Evolutionary conservation across 2,329 filamentous ascomycete genomes (phyloP).

Genomic region (Myriangium duriaei): DNA sequence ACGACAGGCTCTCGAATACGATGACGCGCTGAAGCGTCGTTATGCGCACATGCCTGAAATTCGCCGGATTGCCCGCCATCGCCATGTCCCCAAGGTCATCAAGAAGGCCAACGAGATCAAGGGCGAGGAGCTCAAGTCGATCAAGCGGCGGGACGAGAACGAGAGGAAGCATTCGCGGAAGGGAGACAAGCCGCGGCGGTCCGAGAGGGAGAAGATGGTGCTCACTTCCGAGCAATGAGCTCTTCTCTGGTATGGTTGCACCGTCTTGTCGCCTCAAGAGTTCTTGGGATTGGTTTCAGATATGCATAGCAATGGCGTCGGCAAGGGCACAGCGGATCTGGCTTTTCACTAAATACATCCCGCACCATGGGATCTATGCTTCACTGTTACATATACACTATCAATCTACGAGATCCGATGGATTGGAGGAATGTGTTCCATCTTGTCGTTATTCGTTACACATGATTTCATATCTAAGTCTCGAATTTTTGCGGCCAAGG

Average conservation of each 20-base stretch:
- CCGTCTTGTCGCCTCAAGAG: too few species aligned
- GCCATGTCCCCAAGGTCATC: slow-evolving; percentile 80
- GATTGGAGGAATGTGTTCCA: too few species aligned
- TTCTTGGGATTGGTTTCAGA: neutral
- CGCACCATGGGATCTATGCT: too few species aligned
- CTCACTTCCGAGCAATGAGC: slow-evolving; percentile 51
- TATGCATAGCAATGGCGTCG: slow-evolving; percentile 8
- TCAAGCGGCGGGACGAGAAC: slow-evolving; percentile 89
- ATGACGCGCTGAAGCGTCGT: slow-evolving; percentile 66
- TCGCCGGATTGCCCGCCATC: slow-evolving; percentile 74
- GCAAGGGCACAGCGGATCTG: too few species aligned
- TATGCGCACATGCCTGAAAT: slow-evolving; percentile 97
- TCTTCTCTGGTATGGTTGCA: neutral
- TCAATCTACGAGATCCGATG: too few species aligned
- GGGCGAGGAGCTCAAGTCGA: slow-evolving; percentile 68
- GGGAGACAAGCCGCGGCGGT: slow-evolving; percentile 57
- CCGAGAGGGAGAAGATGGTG: slow-evolving; percentile 88
- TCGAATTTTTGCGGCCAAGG: too few species aligned
- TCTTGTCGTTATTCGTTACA: too few species aligned
- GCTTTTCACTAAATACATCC: too few species aligned
- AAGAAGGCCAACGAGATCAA: slow-evolving; percentile 98
- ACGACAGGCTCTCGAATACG: slow-evolving; percentile 82
- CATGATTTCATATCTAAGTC: too few species aligned
- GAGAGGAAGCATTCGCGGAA: slow-evolving; percentile 83
- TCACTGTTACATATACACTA: too few species aligned